Conservation (phyloP, 2,329 filamentous ascomycete species). For the Nemania sp. region DNA sequence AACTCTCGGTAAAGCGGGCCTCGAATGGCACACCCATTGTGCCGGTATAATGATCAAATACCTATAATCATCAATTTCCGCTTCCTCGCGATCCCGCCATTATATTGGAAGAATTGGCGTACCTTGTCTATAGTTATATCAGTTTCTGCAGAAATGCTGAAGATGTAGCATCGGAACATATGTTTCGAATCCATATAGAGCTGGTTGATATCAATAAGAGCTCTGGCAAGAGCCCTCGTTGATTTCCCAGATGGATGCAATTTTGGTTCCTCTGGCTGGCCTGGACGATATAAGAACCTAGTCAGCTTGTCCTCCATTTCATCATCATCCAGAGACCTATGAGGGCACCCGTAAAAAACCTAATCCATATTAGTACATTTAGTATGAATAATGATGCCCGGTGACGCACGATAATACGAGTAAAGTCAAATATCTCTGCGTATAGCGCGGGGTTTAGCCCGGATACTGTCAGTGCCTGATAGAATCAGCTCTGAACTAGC, state of each 20-base stretch:
- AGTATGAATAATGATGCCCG: neutral
- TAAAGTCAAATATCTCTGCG: neutral
- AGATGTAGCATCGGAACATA: neutral
- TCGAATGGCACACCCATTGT: constrained; percentile 29
- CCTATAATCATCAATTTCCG: neutral
- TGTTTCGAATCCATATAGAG: constrained; percentile 1
- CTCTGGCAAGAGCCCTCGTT: neutral
- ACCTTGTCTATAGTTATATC: constrained; percentile 11
- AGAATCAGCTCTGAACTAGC: constrained; percentile 3
- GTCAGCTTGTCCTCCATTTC: constrained; percentile 1
- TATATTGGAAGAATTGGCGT: neutral
- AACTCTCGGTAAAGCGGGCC: neutral
- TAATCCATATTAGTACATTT: neutral
- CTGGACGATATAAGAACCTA: neutral
- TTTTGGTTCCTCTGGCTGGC: neutral
- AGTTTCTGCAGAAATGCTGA: neutral
- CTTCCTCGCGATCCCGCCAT: neutral
- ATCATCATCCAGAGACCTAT: neutral
- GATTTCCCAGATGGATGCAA: neutral
- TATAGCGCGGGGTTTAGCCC: neutral
- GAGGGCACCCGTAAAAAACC: constrained; percentile 1
- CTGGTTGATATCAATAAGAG: neutral
- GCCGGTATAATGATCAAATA: constrained; percentile 20
- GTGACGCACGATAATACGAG: neutral
- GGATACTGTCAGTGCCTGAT: constrained; percentile 7